Evolutionary conservation across 2,329 filamentous ascomycete species (phyloP).

Genomic region (Orbilia brochopaga): DNA sequence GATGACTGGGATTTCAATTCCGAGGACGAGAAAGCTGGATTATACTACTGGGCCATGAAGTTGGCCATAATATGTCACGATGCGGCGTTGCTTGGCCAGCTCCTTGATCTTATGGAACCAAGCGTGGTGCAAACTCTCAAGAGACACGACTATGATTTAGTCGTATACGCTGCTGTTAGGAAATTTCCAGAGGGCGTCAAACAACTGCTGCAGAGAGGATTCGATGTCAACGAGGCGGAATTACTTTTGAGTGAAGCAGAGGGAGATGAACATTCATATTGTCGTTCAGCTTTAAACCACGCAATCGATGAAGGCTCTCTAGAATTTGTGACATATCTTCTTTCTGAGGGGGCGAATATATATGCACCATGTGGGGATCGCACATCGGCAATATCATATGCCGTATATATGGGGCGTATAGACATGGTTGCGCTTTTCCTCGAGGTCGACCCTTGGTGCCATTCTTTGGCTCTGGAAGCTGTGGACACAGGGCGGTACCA

Average conservation of each 20-base stretch:
- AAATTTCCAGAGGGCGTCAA: not conserved
- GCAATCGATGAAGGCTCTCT: not conserved
- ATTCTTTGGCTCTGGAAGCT: slow-evolving; percentile 1
- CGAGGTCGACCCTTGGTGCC: slow-evolving; percentile 8
- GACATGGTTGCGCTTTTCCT: slow-evolving; percentile 6
- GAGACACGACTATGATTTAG: no score
- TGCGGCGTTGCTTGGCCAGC: not conserved
- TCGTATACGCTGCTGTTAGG: no score
- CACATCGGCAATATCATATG: slow-evolving; percentile 2
- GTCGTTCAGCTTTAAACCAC: not conserved
- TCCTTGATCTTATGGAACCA: not conserved
- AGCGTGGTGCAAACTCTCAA: not conserved
- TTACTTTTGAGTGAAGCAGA: not conserved
- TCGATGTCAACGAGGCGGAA: not conserved
- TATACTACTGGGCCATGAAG: no score
- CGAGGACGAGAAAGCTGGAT: no score
- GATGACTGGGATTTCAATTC: no score
- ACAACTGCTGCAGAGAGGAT: slow-evolving; percentile 2
- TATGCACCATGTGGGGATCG: not conserved
- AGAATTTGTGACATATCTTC: not conserved
- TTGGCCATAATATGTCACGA: no score
- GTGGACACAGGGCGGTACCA: not conserved
- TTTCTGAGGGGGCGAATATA: not conserved
- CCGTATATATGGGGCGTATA: slow-evolving; percentile 5
- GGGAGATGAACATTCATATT: not conserved